A percentile compares a stretch with the other conserved stretches of the same genome.
phyloP scores from a whole-genome alignment of 768 basidiomycete genomes.

The Mycena sanguinolenta region DNA sequence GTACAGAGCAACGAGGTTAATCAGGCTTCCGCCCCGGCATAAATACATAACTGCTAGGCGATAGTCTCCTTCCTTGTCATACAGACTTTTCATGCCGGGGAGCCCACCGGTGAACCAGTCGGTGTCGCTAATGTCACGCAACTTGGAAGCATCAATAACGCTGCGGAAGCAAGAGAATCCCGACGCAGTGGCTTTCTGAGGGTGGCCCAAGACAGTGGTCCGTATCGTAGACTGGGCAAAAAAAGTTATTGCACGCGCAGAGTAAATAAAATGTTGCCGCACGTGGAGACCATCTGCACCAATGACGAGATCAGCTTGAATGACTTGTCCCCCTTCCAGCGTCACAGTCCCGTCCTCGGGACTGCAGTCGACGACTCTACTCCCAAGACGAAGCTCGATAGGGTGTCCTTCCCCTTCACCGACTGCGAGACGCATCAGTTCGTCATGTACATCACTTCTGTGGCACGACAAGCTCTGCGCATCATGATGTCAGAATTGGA shows the following conservation, averaged over 20 bases:
- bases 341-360: constrained; percentile 48
- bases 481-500: neutral
- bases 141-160: constrained; percentile 21
- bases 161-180: constrained; percentile 28
- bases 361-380: constrained; percentile 21
- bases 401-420: constrained; percentile 21
- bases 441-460: constrained; percentile 23
- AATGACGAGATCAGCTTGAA: constrained; percentile 50
- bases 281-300: constrained; percentile 51
- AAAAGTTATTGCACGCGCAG: neutral
- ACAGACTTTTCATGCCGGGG: constrained; percentile 7
- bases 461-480: constrained; percentile 13
- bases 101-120: constrained; percentile 28
- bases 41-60: constrained; percentile 10
- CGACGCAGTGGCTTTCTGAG: constrained; percentile 3
- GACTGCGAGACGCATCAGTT: constrained; percentile 24
- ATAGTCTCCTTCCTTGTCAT: neutral
- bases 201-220: constrained; percentile 10
- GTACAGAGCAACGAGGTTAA: constrained; percentile 24
- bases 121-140: constrained; percentile 10
- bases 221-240: constrained; percentile 25
- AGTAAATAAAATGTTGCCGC: neutral
- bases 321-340: constrained; percentile 50
- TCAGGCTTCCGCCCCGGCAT: constrained; percentile 20
- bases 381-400: constrained; percentile 11